Evolutionary conservation across 2,329 filamentous ascomycete species (phyloP), one percentile per base, ranked within the genome.

Genomic region (Herpotrichia juniperi): DNA sequence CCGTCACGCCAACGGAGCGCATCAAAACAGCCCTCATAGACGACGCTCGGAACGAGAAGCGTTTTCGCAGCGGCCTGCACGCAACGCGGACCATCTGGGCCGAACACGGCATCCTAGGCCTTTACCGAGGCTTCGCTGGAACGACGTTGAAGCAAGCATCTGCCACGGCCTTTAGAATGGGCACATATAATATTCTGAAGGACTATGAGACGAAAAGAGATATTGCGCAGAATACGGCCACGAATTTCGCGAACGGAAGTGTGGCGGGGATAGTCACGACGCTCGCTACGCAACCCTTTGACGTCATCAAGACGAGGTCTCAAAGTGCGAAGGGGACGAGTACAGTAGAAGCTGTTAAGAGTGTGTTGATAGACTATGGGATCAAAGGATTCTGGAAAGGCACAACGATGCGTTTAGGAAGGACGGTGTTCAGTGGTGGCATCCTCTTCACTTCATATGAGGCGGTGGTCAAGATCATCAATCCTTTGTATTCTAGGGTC

Each of bases 1-100:
- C 85, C 1, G 86, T 89, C 1, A 89, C 86, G 2, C 87, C 87
- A 0, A 87, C 84, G 0, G 87, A 89, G 62, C 78, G 86, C 14
- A 83, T 89, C 63, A 89, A 89, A 67, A 89, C 87, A 1, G 85
- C 85, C 0, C 66, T 88, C 6, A 87, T 87, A 53, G 84, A 87
- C 64, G 84, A 87, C 61, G 83, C 83, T 7, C 71, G 82, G 37
- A 71, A 64, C 6, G 72, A 78, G 28, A 77, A 74, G 31, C 73
- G 78, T 16, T 87, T 84, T 65, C 73, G 71, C 1, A 78, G 76
- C 4, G 76, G 81, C 0, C 57, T 75, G 30, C 82, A 87, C 61
- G 83, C 82, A 25, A 74, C 81, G 2, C 64, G 63, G 2, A 70
- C 78, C 0, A 76, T 87, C 1, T 70, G 81, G 54, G 69, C 72